A percentile compares a stretch with the other conserved stretches of the same genome.
Conservation (phyloP, 2,329 filamentous ascomycete species). For the Colletotrichum acutatum region DNA sequence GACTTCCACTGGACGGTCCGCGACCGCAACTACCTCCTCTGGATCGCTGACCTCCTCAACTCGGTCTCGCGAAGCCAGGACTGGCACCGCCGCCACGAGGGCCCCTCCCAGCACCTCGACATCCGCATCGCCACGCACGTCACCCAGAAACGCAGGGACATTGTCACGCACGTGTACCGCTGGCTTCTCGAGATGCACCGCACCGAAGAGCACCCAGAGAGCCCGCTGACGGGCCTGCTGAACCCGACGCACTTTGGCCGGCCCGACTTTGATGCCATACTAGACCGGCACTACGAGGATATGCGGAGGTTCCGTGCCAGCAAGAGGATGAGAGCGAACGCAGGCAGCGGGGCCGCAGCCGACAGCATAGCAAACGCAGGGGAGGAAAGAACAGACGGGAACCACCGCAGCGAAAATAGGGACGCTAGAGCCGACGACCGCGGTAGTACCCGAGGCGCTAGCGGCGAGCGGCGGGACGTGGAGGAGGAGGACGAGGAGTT, state of each 20-base stretch:
- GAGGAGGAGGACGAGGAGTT: constrained; percentile 47
- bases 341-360: constrained; percentile 4
- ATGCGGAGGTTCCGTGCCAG: constrained; percentile 52
- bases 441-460: neutral
- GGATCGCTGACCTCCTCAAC: constrained; percentile 68
- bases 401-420: neutral
- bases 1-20: constrained; percentile 72
- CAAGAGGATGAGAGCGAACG: constrained; percentile 35
- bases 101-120: constrained; percentile 53
- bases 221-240: constrained; percentile 63
- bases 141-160: constrained; percentile 63
- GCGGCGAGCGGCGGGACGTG: neutral
- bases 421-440: neutral
- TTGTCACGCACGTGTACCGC: constrained; percentile 65
- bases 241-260: constrained; percentile 65
- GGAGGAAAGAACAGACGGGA: neutral
- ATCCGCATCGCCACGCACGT: constrained; percentile 67
- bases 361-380: constrained; percentile 4
- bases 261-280: constrained; percentile 63
- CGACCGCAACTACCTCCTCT: constrained; percentile 65
- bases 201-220: constrained; percentile 60
- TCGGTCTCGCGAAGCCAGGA: constrained; percentile 52
- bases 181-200: constrained; percentile 68
- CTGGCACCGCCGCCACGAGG: constrained; percentile 50
- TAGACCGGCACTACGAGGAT: constrained; percentile 65